Evolutionary conservation across 768 basidiomycete species (phyloP).

Genomic region (Phaeolepiota aurea): DNA sequence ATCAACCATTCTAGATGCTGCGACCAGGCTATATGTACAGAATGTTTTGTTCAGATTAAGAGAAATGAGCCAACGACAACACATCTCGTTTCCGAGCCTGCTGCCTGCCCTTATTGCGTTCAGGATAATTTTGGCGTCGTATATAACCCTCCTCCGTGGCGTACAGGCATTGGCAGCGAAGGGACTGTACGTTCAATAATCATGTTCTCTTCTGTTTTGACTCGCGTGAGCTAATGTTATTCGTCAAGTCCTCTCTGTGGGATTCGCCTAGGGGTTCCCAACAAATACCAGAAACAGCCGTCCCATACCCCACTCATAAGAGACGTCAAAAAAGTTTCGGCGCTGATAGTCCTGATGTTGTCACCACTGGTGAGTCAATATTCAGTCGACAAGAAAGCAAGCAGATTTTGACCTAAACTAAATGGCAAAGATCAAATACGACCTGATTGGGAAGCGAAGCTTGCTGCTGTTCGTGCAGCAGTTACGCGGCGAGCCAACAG

Average conservation of each 20-base stretch:
- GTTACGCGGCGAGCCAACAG: conserved; percentile 93
- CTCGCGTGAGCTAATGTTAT: conserved; percentile 4
- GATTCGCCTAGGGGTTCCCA: conserved; percentile 44
- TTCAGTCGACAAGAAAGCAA: background rate
- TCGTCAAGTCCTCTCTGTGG: conserved; percentile 24
- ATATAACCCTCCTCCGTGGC: conserved; percentile 78
- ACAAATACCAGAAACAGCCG: conserved; percentile 24
- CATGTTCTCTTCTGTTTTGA: conserved; percentile 1
- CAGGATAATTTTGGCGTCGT: conserved; percentile 95
- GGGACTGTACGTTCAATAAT: conserved; percentile 43
- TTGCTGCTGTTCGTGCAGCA: conserved; percentile 91
- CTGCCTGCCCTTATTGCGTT: conserved; percentile 95
- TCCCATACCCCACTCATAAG: conserved; percentile 45
- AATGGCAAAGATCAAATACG: conserved; percentile 81
- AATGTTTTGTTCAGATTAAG: conserved; percentile 99
- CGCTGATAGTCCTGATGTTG: conserved; percentile 81
- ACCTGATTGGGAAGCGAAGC: conserved; percentile 96
- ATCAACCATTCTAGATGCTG: conserved; percentile 98
- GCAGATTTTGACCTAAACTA: too few relatives aligned
- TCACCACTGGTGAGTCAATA: conserved; percentile 65
- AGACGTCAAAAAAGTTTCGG: conserved; percentile 85
- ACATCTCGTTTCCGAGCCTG: conserved; percentile 92
- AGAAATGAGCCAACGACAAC: conserved; percentile 91
- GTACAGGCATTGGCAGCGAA: conserved; percentile 70
- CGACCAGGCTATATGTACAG: conserved; percentile 97